These are phyloP conservation scores for Chlamydomonas reinhardtii DNA, from an alignment of 163 green algal species.

Conservation along the genomic window DNA sequence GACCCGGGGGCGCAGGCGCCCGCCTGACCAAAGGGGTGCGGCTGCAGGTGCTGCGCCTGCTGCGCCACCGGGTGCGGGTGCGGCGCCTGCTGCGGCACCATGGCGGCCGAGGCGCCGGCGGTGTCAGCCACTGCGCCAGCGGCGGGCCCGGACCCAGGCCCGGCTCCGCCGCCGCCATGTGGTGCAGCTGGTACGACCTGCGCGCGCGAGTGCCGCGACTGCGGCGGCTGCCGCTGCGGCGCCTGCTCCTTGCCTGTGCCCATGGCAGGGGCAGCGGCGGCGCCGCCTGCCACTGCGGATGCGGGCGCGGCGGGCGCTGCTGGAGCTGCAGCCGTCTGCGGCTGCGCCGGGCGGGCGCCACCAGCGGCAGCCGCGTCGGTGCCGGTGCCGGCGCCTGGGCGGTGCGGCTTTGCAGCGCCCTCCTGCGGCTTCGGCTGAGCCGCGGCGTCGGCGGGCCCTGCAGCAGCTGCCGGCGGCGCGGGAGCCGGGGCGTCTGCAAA, in stretches of 20 bases:
- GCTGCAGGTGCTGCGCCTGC: no score
- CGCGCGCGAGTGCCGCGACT: not conserved
- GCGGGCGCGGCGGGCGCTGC: not conserved
- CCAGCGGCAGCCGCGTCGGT: not conserved
- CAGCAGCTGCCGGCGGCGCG: not conserved
- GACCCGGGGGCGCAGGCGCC: no score
- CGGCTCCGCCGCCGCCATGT: no score
- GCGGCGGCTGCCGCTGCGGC: not conserved
- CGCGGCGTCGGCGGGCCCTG: not conserved
- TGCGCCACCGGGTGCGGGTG: no score
- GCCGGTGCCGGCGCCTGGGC: not conserved
- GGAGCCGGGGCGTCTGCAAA: not conserved
- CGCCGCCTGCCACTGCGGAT: no score
- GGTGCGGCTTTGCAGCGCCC: no score
- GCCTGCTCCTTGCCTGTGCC: not conserved
- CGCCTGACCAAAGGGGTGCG: no score
- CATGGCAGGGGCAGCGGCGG: not conserved
- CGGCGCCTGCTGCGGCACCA: no score
- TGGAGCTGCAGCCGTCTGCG: not conserved
- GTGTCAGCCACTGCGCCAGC: not conserved
- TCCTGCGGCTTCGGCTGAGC: not conserved
- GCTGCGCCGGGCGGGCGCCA: no score
- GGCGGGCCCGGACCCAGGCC: no score
- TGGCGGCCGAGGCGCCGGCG: no score
- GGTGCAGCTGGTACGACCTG: not conserved